Base-by-base conservation (phyloP, 2,329 filamentous ascomycete species). In the Stachybotrys elegans region DNA sequence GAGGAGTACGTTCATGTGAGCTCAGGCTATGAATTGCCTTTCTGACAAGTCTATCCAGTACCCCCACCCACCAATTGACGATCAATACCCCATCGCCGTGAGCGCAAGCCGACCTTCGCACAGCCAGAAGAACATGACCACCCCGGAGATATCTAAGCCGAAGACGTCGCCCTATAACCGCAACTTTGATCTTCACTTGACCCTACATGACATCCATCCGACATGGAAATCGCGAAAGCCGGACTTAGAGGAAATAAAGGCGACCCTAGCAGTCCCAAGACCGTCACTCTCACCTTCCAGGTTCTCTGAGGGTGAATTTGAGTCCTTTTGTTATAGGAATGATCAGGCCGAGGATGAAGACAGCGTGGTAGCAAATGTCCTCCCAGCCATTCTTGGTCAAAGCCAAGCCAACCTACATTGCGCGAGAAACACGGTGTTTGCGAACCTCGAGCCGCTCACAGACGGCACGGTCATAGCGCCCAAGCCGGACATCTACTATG, bases 171-270 rank as follows among this genome's bases (percentile, higher is more conserved):
- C 53, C 1, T 65, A 67, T 48, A 47, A 62, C 46, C 50, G 51
- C 36, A 49, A 57, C 46, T 69, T 68, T 51, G 54, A 66, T 43
- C 57, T 63, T 42, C 55, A 64, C 38, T 49, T 70, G 22, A 57
- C 60, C 43, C 59, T 69, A 43, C 32, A 58, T 46, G 44, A 48
- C 17, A 50, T 69, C 21, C 60, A 63, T 40, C 51, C 59, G 22
- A n/a, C 46, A 39, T 52, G 41, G n/a, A 58, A 57, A 37, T 43
- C 57, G 8, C 31, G 19, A 16, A 3, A 16, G n/a, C 31, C 31
- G 3, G n/a, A n/a, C n/a, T n/a, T n/a, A n/a, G n/a, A n/a, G n/a
- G n/a, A n/a, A n/a, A n/a, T n/a, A n/a, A n/a, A n/a, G n/a, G n/a
- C n/a, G n/a, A n/a, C n/a, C n/a, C n/a, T n/a, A n/a, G n/a, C n/a